Evolutionary conservation across 495 filamentous ascomycete species (phyloP), one percentile per base, ranked within the genome.

Genomic region (Acidiella bohemica): DNA sequence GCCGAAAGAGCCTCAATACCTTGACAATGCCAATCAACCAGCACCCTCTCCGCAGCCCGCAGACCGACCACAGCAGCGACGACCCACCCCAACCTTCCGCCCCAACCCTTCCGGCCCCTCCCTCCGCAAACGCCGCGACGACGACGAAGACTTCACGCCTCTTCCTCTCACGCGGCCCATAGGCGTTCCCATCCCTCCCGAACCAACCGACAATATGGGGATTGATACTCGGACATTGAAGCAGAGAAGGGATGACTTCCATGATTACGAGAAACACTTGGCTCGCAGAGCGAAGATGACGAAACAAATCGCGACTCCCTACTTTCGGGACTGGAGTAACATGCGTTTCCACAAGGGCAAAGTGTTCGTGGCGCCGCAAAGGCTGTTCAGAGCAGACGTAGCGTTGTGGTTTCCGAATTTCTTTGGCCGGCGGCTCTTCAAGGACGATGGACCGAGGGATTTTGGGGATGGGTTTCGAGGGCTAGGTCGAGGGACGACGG

Each of bases 331-430:
- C 71, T 92, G 83, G 79, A 69, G 68, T 37, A 84, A 84, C 59
- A 69, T 95, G 64, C 70, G 75, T 4, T 72, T 80, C 53, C 70
- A 81, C 61, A 70, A 84, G 46, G 90, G 90, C 52, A 96, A 96
- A 59, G 80, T 80, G 23, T 96, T 94, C 63, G 54, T 81, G 13
- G 76, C 87, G 6, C 84, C 84, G 25, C 69, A 76, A 2, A 67
- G 73, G 4, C 65, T 84, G 23, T 94, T 95, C 67, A 75, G 73
- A 36, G 62, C 64, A 39, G 80, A 84, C 22, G 67, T 72, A 8
- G 74, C 87, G 11, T 74, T 93, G 22, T 94, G 78, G 65, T 95
- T 99, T 68, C 92, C 90, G 20, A 99, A 99, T 60, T 62, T 99
- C 29, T 62, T 67, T 51, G 90, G 90, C 4, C 66, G 66, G 27